These are phyloP conservation scores for Cyberlindnera amylophila DNA, from an alignment of 805 yeast genomes.

Conservation along the genomic window DNA sequence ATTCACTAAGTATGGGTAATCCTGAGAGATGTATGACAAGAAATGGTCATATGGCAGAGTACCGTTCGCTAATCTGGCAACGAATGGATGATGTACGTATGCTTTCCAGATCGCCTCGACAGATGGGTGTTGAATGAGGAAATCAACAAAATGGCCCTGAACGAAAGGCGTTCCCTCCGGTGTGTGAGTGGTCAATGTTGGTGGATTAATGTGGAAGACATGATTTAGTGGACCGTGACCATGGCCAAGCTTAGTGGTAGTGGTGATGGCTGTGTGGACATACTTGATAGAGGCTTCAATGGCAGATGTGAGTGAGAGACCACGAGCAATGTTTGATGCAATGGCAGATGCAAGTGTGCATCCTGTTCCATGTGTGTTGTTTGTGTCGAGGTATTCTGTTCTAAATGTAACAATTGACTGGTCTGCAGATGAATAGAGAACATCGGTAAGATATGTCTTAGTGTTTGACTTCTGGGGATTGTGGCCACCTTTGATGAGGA, in stretches of 20 bases:
- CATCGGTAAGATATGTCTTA: conserved; percentile 41
- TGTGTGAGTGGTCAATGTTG: conserved; percentile 3
- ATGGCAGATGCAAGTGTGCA: conserved; percentile 83
- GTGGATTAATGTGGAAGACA: conserved; percentile 33
- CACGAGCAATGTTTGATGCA: conserved; percentile 68
- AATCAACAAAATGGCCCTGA: conserved; percentile 39
- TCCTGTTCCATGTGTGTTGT: conserved; percentile 84
- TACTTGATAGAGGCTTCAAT: conserved; percentile 57
- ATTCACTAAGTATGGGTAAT: conserved; percentile 63
- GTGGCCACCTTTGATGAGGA: conserved; percentile 84
- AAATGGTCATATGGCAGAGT: conserved; percentile 48
- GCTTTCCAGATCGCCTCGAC: conserved; percentile 52
- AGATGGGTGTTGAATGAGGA: conserved; percentile 51
- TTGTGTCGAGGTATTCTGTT: conserved; percentile 43
- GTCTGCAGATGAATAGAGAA: conserved; percentile 43
- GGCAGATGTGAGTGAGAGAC: conserved; percentile 42
- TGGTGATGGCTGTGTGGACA: conserved; percentile 60
- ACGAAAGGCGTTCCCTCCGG: conserved; percentile 9
- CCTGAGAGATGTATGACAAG: conserved; percentile 50
- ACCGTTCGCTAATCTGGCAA: conserved; percentile 48
- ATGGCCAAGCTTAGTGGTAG: conserved; percentile 39
- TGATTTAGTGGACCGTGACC: conserved; percentile 82
- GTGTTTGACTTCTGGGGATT: conserved; percentile 39
- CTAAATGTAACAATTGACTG: conserved; percentile 40
- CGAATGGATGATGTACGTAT: conserved; percentile 62